Base-by-base conservation (phyloP, 371 early-diverging fungal species). In the Syncephalastrum monosporum region DNA sequence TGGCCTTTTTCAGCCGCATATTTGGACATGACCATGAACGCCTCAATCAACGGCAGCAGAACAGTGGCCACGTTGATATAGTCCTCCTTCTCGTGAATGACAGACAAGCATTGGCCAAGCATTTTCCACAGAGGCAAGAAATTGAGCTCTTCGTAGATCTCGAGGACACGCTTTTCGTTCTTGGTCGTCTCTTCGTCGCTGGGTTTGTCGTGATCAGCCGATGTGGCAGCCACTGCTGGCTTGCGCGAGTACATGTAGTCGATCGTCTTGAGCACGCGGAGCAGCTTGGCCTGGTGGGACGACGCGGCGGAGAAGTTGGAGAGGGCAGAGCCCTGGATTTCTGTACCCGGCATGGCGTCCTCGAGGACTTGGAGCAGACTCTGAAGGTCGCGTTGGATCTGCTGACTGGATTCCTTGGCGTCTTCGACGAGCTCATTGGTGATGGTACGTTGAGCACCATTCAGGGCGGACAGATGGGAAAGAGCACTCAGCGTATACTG, bases 1-100 rank as follows among this genome's bases (percentile, higher is more conserved):
- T 63, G 63, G 4, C 63, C 71, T 42, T 69, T 74, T 17, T 71
- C 68, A 23, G 82, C 81, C 4, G 80, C 79, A 60, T 86, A 83
- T 64, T 91, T 91, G 21, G 92, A 92, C 5, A 97, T 91, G 7
- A 97, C 96, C 97, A 98, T 95, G 63, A 97, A 95, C 4, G 94
- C 86, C 73, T 98, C 99, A 63, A 98, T 95, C 53, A 95, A 64
- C 1, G 99, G 99, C 38, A 98, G 72, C 2, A 98, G 70, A 5
- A 96, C 93, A 0, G 98, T 95, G 4, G 95, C 96, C 3, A 96
- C 90, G 60, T 93, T 92, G 44, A 90, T 84, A 69, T 95, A 73
- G 23, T 94, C 92, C 6, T 84, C 75, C 48, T 89, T 85, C 29
- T 88, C 86, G 24, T 86, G 86, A 42, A 95, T 90, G 33, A 82